phyloP scores from a whole-genome alignment of 139 green algal species.

The Chlorella sorokiniana region DNA sequence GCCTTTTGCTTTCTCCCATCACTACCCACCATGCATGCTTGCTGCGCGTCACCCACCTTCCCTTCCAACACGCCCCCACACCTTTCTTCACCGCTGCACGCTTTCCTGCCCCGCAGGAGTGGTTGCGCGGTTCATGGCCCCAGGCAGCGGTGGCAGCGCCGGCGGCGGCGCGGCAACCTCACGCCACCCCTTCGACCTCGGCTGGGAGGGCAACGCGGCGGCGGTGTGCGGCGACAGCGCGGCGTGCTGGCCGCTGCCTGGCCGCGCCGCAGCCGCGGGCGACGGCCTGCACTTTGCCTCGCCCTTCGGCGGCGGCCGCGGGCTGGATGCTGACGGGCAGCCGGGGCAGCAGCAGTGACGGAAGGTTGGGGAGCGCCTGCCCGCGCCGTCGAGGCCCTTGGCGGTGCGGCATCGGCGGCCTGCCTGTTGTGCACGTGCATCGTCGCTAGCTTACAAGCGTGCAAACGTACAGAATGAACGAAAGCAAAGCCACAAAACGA shows the following conservation, averaged over 20 bases:
- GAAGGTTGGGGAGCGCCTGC: no score
- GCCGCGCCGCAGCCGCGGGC: neutral
- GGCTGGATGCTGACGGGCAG: no score
- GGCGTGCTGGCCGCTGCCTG: conserved; percentile 17
- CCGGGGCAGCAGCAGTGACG: neutral
- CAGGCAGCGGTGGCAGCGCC: neutral
- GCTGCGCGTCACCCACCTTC: neutral
- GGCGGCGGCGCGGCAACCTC: neutral
- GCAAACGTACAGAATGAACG: no score
- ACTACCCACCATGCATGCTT: neutral
- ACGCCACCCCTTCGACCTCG: conserved; percentile 28
- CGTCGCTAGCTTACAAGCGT: no score
- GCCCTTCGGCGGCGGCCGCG: no score
- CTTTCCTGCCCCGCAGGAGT: neutral
- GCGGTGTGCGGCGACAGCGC: conserved; percentile 16
- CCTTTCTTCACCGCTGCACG: neutral
- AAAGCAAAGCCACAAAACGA: no score
- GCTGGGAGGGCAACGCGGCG: conserved; percentile 9
- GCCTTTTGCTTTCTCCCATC: no score
- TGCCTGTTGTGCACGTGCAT: no score
- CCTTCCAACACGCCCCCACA: neutral
- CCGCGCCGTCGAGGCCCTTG: no score
- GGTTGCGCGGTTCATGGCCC: neutral
- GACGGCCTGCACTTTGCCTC: conserved; percentile 17
- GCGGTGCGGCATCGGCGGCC: no score